Base-by-base conservation (phyloP, 352 stramenopile genomes). In the Pythium diclinum region DNA sequence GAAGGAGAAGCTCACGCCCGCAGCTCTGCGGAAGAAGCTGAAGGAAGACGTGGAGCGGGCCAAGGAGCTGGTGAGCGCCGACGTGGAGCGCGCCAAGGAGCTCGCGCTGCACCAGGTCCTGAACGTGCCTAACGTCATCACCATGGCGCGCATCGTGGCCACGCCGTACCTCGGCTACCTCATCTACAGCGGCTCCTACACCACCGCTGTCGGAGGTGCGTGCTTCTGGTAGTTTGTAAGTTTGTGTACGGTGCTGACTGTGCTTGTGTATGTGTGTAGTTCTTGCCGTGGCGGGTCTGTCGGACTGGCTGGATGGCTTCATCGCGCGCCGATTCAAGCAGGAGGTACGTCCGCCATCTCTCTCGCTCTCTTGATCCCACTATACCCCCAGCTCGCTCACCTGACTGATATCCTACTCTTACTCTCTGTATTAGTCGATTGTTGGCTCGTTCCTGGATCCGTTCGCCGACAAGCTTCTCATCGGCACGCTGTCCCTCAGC, bases 231-330 rank as follows among this genome's bases (percentile, higher is more conserved):
- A 47, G 44, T 2, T 10, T 61, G 17, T 51, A 38, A 16, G 0
- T 13, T 13, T 16, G 53, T 62, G 17, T 6, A 25, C 3, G 17
- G 7, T 28, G 25, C 6, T 64, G 30, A 33, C 33, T 56, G 30
- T 58, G n/a, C 3, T 13, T 59, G 1, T 48, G 9, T 42, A 23
- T 40, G 44, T 32, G 21, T 38, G 9, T 56, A 94, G 85, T 94
- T 19, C 69, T 94, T n/a, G 77, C 80, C 6, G 76, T 87, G 38
- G 82, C 85, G 0, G 82, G 81, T 6, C 59, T 92, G 13, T 92
- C 83, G 3, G 85, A 94, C 62, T 94, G 85, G 85, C 69, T 92
- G 32, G 85, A 94, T 56, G 85, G 85, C 51, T 94, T 89, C 62
- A 85, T 94, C 48, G 85, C 85, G 40, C 83, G 84, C 6, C 80